Evolutionary conservation across 75 land plant species (phyloP).

Genomic region (Cryptomeria japonica): DNA sequence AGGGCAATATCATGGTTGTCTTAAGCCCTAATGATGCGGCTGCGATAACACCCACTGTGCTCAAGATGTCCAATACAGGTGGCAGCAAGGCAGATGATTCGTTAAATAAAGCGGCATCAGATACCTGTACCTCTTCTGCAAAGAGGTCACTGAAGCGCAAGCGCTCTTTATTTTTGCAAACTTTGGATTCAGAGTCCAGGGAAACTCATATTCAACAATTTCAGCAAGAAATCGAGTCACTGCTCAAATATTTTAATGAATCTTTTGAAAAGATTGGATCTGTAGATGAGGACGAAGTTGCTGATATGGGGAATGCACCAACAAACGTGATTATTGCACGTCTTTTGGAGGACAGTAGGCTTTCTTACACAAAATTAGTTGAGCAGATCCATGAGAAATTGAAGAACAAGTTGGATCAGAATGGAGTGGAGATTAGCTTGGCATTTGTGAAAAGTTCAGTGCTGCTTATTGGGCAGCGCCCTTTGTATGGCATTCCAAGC

Average conservation of each 20-base stretch:
- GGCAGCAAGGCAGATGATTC: background rate
- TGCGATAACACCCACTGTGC: background rate
- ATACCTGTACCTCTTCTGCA: background rate
- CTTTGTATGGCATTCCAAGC: constrained; percentile 48
- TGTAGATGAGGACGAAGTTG: background rate
- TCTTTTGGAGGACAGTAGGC: constrained; percentile 60
- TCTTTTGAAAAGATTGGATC: constrained; percentile 5
- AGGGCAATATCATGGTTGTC: background rate
- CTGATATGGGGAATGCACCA: constrained; percentile 2
- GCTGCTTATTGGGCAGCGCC: constrained; percentile 61
- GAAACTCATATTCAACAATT: constrained; percentile 18
- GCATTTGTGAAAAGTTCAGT: constrained; percentile 45
- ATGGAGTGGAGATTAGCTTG: constrained; percentile 23
- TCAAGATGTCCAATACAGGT: background rate
- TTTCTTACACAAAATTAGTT: constrained; percentile 53
- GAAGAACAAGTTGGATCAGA: constrained; percentile 23
- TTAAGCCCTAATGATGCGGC: background rate
- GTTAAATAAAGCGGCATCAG: background rate
- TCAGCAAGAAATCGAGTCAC: constrained; percentile 26
- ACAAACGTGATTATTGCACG: constrained; percentile 35
- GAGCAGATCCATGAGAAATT: constrained; percentile 31
- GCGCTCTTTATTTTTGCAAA: constrained; percentile 19
- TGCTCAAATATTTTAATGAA: constrained; percentile 43
- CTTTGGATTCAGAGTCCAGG: constrained; percentile 4
- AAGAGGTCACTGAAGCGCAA: constrained; percentile 46